phyloP scores from a whole-genome alignment of 176 grass and related monocot species.

The Rhipidocladum racemiflorum region DNA sequence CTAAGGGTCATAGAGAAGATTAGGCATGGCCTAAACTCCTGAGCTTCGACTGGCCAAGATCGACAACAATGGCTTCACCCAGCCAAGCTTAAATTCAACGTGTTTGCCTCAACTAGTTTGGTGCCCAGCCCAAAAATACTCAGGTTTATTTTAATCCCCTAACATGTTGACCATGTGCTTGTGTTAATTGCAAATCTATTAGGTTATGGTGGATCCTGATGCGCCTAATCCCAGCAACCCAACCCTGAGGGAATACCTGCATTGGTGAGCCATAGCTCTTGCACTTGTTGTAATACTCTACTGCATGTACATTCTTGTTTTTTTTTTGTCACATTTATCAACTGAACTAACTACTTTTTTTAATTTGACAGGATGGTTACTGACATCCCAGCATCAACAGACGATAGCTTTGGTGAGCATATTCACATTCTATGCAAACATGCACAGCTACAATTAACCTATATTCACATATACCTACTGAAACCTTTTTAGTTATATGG shows the following conservation, averaged over 20 bases:
- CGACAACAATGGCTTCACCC: slow-evolving; percentile 4
- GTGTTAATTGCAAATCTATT: slow-evolving; percentile 42
- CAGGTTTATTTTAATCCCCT: slow-evolving; percentile 37
- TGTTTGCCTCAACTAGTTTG: slow-evolving; percentile 14
- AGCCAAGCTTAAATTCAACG: neutral
- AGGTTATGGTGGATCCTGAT: slow-evolving; percentile 97
- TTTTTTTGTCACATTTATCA: neutral
- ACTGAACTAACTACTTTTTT: neutral
- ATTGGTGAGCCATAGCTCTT: slow-evolving; percentile 57
- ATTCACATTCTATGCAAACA: neutral
- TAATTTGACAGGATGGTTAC: slow-evolving; percentile 74
- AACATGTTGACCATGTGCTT: slow-evolving; percentile 42
- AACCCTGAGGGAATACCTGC: slow-evolving; percentile 75
- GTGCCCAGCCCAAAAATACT: slow-evolving; percentile 6
- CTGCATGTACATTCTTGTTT: neutral
- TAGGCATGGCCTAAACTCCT: slow-evolving; percentile 12
- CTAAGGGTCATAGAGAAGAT: neutral
- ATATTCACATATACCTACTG: neutral
- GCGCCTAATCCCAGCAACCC: slow-evolving; percentile 88
- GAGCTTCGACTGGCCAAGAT: neutral
- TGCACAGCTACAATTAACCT: neutral
- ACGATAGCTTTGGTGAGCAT: slow-evolving; percentile 78
- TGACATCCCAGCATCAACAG: slow-evolving; percentile 77
- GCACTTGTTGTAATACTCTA: neutral
- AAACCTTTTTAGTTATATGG: neutral